Evolutionary conservation across 257 asterid species (phyloP).

Genomic region (Salvia rosmarinus): DNA sequence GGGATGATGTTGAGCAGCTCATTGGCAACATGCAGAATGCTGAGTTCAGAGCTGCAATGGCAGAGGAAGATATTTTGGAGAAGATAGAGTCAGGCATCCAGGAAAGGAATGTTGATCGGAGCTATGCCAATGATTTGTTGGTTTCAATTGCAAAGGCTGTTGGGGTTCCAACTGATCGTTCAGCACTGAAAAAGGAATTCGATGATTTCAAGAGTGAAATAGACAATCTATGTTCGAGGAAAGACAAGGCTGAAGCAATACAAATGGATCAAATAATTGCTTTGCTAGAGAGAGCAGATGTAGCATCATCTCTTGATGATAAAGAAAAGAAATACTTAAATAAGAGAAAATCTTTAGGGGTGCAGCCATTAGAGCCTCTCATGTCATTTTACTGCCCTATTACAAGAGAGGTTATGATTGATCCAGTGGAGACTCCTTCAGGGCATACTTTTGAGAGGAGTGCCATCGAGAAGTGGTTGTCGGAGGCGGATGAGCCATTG

Average conservation of each 20-base stretch:
- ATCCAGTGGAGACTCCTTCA: conserved; percentile 69
- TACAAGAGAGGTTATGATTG: conserved; percentile 62
- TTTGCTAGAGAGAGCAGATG: conserved; percentile 60
- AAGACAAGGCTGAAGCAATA: conserved; percentile 63
- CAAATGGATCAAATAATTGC: conserved; percentile 75
- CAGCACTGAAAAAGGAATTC: conserved; percentile 54
- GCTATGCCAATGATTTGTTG: conserved; percentile 57
- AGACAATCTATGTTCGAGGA: conserved; percentile 52
- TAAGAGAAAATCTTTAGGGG: conserved; percentile 56
- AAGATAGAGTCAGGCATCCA: conserved; percentile 62
- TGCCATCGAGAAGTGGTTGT: conserved; percentile 65
- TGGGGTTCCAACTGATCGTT: conserved; percentile 57
- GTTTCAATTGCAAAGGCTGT: conserved; percentile 62
- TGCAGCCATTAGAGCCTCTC: conserved; percentile 60
- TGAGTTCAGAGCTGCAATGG: conserved; percentile 53
- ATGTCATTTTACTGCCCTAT: conserved; percentile 64
- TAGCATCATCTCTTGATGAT: conserved; percentile 53
- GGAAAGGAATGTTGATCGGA: conserved; percentile 59
- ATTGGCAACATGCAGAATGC: conserved; percentile 49
- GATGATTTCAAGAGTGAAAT: conserved; percentile 58
- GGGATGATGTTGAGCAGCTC: conserved; percentile 49
- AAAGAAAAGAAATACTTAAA: conserved; percentile 52
- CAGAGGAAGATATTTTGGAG: conserved; percentile 56
- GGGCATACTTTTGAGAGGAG: conserved; percentile 68
- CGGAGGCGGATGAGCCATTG: conserved; percentile 38